Evolutionary conservation across 768 basidiomycete species (phyloP).

Genomic region (Boletus pseudopeckii): DNA sequence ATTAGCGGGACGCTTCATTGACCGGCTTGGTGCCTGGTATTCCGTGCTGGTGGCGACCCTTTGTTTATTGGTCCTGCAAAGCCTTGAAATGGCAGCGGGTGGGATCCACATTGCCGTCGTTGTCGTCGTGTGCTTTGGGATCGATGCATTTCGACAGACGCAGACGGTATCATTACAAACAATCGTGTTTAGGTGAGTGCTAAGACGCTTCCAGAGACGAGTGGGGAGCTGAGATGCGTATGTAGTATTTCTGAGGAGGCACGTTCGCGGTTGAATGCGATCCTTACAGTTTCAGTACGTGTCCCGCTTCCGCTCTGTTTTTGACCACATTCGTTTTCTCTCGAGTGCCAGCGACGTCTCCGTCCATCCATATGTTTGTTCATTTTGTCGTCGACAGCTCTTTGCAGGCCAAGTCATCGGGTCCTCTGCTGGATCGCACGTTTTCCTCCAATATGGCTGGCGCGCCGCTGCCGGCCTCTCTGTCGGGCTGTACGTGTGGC

Average conservation of each 20-base stretch:
- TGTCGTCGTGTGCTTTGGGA: slow-evolving; percentile 37
- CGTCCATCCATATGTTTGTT: neutral
- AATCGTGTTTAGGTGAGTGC: slow-evolving; percentile 24
- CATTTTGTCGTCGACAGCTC: slow-evolving; percentile 14
- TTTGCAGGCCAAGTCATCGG: slow-evolving; percentile 42
- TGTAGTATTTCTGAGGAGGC: slow-evolving; percentile 30
- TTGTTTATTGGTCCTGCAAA: slow-evolving; percentile 26
- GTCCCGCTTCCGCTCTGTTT: neutral
- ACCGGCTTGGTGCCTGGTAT: slow-evolving; percentile 40
- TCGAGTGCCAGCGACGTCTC: neutral
- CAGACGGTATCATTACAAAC: slow-evolving; percentile 36
- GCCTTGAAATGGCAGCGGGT: slow-evolving; percentile 37
- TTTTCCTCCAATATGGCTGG: slow-evolving; percentile 44
- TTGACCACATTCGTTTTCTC: neutral
- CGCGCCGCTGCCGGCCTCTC: slow-evolving; percentile 31
- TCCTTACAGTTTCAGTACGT: slow-evolving; percentile 28
- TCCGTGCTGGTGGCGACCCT: slow-evolving; percentile 37
- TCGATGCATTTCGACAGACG: slow-evolving; percentile 40
- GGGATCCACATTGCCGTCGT: slow-evolving; percentile 38
- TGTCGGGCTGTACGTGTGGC: slow-evolving; percentile 34
- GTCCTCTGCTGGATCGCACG: slow-evolving; percentile 38
- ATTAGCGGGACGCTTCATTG: slow-evolving; percentile 25
- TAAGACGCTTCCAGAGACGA: neutral
- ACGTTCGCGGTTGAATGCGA: slow-evolving; percentile 29
- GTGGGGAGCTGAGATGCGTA: neutral